These are phyloP conservation scores for Penicillium fuscoglaucum DNA, from an alignment of 2,329 filamentous ascomycete genomes.

Conservation along the genomic window DNA sequence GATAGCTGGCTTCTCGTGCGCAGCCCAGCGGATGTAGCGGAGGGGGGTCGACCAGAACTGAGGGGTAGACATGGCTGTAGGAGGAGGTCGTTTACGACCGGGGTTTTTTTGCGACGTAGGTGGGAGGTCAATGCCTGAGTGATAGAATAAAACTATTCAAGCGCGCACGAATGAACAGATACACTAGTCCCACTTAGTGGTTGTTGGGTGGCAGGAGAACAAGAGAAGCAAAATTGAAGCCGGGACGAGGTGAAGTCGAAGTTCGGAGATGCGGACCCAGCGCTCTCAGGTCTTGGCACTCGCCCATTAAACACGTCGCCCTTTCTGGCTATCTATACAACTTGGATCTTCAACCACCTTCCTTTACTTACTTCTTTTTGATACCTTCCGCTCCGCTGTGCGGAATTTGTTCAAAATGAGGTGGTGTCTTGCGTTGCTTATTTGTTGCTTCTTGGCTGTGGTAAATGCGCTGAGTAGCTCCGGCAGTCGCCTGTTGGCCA, in stretches of 20 bases:
- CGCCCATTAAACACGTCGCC: slow-evolving; percentile 48
- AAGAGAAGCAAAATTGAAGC: slow-evolving; percentile 26
- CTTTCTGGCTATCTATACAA: slow-evolving; percentile 34
- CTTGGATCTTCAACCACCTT: slow-evolving; percentile 18
- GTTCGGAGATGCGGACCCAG: slow-evolving; percentile 31
- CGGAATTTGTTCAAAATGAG: slow-evolving; percentile 61
- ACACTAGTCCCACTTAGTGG: slow-evolving; percentile 10
- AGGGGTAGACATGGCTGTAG: slow-evolving; percentile 55
- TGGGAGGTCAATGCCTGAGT: slow-evolving; percentile 4
- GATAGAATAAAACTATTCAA: slow-evolving; percentile 3
- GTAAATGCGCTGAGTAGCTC: slow-evolving; percentile 72
- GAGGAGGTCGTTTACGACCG: slow-evolving; percentile 19
- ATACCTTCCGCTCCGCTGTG: slow-evolving; percentile 33
- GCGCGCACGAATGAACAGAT: slow-evolving; percentile 2
- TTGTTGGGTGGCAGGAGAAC: slow-evolving; percentile 8
- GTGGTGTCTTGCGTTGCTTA: slow-evolving; percentile 69
- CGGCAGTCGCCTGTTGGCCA: slow-evolving; percentile 77
- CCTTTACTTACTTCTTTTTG: slow-evolving; percentile 17
- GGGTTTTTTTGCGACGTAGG: slow-evolving; percentile 23
- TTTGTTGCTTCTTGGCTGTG: slow-evolving; percentile 58
- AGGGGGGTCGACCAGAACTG: slow-evolving; percentile 82
- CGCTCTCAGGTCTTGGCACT: slow-evolving; percentile 39
- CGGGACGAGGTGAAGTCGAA: slow-evolving; percentile 34
- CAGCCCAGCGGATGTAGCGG: slow-evolving; percentile 83
- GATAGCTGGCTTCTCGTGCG: slow-evolving; percentile 83